Evolutionary conservation across 768 basidiomycete genomes (phyloP).

Genomic region (Phanerochaete carnosa): DNA sequence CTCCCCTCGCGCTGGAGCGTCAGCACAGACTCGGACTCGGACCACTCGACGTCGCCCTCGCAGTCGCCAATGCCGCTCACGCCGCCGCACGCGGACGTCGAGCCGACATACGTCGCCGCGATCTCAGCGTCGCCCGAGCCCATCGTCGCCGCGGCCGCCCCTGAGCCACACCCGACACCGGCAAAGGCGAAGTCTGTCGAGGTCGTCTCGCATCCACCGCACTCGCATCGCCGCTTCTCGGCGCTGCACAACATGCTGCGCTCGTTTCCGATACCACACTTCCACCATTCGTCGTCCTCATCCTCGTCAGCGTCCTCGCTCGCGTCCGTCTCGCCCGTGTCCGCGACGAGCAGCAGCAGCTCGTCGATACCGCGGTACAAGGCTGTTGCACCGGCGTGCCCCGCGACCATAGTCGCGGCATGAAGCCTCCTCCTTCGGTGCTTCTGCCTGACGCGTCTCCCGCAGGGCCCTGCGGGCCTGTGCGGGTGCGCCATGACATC

Average conservation of each 20-base stretch:
- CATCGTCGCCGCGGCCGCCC: neutral
- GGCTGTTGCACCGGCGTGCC: neutral
- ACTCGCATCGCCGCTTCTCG: constrained; percentile 10
- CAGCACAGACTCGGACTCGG: constrained; percentile 20
- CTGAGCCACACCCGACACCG: neutral
- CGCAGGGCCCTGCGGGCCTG: no score
- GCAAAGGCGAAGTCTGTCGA: neutral
- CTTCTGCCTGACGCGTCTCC: no score
- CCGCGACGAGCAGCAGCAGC: neutral
- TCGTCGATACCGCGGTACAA: constrained; percentile 1
- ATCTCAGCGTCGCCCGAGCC: constrained; percentile 8
- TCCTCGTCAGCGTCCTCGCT: neutral
- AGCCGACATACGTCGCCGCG: constrained; percentile 11
- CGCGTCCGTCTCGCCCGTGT: constrained; percentile 1
- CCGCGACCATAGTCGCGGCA: neutral
- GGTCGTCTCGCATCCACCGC: neutral
- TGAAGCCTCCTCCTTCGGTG: no score
- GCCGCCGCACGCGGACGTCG: constrained; percentile 16
- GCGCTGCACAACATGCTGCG: constrained; percentile 22
- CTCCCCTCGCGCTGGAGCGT: constrained; percentile 20
- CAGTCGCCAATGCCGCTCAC: constrained; percentile 19
- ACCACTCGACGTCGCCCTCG: constrained; percentile 21
- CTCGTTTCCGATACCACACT: constrained; percentile 25
- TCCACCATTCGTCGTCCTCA: constrained; percentile 8
- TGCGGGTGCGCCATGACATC: no score